A percentile compares a stretch with the other conserved stretches of the same genome.
phyloP scores from a whole-genome alignment of 2,329 filamentous ascomycete species.

The Neonectria magnoliae region DNA sequence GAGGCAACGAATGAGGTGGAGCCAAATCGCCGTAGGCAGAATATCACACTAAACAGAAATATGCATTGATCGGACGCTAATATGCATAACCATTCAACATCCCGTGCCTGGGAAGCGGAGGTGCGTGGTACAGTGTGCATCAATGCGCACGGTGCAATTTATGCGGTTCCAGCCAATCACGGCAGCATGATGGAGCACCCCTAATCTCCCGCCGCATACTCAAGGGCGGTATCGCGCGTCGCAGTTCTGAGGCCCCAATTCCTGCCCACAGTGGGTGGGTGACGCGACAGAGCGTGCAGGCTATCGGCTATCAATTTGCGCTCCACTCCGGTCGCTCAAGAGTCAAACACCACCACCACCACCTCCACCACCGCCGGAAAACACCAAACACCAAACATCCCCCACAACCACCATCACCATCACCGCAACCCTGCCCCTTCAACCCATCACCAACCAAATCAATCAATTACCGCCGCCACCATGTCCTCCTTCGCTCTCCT shows the following conservation, averaged over 20 bases:
- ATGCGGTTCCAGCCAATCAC: slow-evolving; percentile 12
- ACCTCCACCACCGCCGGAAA: background rate
- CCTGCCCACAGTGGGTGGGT: slow-evolving; percentile 14
- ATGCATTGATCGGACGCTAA: slow-evolving; percentile 11
- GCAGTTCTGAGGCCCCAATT: background rate
- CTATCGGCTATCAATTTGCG: background rate
- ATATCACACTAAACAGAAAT: background rate
- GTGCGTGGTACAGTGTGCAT: background rate
- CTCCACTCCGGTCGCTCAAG: background rate
- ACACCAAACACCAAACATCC: slow-evolving; percentile 3
- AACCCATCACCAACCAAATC: slow-evolving; percentile 4
- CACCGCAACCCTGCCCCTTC: background rate
- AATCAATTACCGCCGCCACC: slow-evolving; percentile 39
- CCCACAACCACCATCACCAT: background rate
- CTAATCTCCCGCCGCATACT: slow-evolving; percentile 3
- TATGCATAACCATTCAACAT: slow-evolving; percentile 1
- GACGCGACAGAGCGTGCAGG: slow-evolving; percentile 28
- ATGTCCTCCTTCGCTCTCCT: slow-evolving; percentile 64
- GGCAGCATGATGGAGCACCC: background rate
- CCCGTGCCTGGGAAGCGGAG: background rate
- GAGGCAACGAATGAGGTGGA: background rate
- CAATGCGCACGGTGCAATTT: slow-evolving; percentile 13
- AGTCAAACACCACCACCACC: background rate
- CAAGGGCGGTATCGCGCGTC: slow-evolving; percentile 26
- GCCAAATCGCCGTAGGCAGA: background rate